Evolutionary conservation across 768 basidiomycete species (phyloP).

Genomic region (Crucibulum laeve): DNA sequence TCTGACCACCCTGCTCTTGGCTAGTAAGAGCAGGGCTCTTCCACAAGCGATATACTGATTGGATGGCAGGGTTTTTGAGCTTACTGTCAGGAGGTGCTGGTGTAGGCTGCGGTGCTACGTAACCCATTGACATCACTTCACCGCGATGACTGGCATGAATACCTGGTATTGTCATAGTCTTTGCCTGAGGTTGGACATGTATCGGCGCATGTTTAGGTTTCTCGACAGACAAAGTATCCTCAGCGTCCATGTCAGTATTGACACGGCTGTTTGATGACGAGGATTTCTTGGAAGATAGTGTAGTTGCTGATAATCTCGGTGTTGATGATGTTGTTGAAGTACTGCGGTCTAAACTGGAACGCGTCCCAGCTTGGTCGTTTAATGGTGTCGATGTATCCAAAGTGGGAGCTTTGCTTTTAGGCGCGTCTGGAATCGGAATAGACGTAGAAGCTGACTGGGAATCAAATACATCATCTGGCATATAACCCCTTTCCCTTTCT

Average conservation of each 20-base stretch:
- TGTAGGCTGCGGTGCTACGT: conserved; percentile 47
- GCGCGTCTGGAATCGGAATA: too few species aligned
- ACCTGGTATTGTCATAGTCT: conserved; percentile 83
- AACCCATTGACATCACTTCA: conserved; percentile 83
- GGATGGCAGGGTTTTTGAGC: conserved; percentile 53
- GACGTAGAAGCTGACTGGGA: too few species aligned
- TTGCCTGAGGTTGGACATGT: conserved; percentile 73
- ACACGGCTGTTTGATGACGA: conserved; percentile 30
- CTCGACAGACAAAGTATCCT: conserved; percentile 15
- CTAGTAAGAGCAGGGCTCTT: conserved; percentile 40
- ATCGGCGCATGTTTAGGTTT: conserved; percentile 42
- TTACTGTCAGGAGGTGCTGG: conserved; percentile 30
- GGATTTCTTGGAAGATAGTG: conserved; percentile 21
- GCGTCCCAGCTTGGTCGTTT: conserved; percentile 4
- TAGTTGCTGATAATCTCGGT: conserved; percentile 15
- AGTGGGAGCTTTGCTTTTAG: too few species aligned
- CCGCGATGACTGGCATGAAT: conserved; percentile 84
- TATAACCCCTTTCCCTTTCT: conserved; percentile 11
- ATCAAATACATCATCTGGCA: conserved; percentile 5
- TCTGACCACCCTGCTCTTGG: conserved; percentile 10
- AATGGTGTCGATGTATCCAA: too few species aligned
- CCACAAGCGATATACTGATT: conserved; percentile 73
- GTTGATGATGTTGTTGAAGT: conserved; percentile 5
- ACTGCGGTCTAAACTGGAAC: conserved; percentile 6
- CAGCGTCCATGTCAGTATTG: conserved; percentile 26